phyloP scores from a whole-genome alignment of 148 eudicot genomes.

The Chenopodium formosanum region DNA sequence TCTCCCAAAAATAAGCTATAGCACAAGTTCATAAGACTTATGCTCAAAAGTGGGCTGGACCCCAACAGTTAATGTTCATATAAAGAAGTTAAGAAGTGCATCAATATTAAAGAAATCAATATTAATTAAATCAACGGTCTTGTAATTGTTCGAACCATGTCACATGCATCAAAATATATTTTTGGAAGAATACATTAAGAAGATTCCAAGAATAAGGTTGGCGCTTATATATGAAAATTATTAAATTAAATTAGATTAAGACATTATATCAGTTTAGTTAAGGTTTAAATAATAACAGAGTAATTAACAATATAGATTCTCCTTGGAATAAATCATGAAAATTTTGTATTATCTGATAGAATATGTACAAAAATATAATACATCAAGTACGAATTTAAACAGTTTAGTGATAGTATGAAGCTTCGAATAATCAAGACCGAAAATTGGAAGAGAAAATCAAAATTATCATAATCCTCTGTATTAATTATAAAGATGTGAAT shows the following conservation, averaged over 20 bases:
- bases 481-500: background rate
- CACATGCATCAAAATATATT: slow-evolving; percentile 14
- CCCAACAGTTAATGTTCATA: background rate
- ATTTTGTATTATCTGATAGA: background rate
- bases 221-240: background rate
- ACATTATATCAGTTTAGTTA: background rate
- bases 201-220: slow-evolving; percentile 12
- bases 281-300: background rate
- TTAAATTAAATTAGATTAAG: background rate
- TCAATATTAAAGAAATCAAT: slow-evolving; percentile 2
- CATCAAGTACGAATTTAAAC: background rate
- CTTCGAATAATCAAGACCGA: background rate
- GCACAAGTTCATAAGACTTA: too few relatives aligned
- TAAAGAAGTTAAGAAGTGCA: background rate
- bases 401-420: background rate
- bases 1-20: too few relatives aligned
- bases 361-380: background rate
- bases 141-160: slow-evolving; percentile 3
- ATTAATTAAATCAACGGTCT: background rate
- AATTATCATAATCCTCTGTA: background rate
- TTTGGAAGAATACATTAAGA: background rate
- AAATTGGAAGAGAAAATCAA: background rate
- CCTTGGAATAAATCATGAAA: background rate
- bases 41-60: too few relatives aligned
- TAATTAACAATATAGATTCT: background rate